Base-by-base conservation (phyloP, 2,329 filamentous ascomycete species). In the Penicillium sp. region DNA sequence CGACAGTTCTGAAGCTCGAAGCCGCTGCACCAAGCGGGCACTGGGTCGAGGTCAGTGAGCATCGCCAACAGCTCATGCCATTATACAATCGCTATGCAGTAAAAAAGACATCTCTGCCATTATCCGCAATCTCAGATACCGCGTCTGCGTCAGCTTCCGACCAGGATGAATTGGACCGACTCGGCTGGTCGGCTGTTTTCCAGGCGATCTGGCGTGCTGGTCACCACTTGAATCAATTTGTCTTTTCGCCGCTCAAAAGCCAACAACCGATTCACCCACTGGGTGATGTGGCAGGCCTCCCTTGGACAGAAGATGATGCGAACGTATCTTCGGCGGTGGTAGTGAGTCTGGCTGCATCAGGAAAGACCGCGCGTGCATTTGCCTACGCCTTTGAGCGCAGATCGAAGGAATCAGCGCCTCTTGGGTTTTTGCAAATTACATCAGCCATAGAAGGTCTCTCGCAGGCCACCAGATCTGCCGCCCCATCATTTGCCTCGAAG, bases 1-100 rank as follows among this genome's bases (percentile, higher is more conserved):
- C 70, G 0, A 59, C 74, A 8, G 72, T 76, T 36, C 57, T 80
- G 3, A 54, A 66, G 20, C 67, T 80, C 24, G 54, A 66, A 26
- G 46, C 56, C 0, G 46, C 58, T 18, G 53, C 54, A 4, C 52
- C 60, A 9, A 24, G 52, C 1, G 68, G 65, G 4, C 70, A 78
- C 24, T 65, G 75, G 55, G 50, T 66, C n/a, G 75, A 77, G 34
- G 66, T 64, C 5, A 75, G 67, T 52, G 59, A 59, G 3, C 68
- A 76, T 55, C 62, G 77, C 0, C 55, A 66, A 29, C 48, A 64
- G 9, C 50, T 77, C 29, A 74, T 75, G 72, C 65, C 67, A 1
- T 50, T 80, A 3, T 81, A 81, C 60, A 80, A 80, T 61, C 70
- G 70, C 12, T 80, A 78, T 53, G 54, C 42, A 10, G 55, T 66